phyloP scores from a whole-genome alignment of 2,329 filamentous ascomycete genomes.

The Talaromyces funiculosus region DNA sequence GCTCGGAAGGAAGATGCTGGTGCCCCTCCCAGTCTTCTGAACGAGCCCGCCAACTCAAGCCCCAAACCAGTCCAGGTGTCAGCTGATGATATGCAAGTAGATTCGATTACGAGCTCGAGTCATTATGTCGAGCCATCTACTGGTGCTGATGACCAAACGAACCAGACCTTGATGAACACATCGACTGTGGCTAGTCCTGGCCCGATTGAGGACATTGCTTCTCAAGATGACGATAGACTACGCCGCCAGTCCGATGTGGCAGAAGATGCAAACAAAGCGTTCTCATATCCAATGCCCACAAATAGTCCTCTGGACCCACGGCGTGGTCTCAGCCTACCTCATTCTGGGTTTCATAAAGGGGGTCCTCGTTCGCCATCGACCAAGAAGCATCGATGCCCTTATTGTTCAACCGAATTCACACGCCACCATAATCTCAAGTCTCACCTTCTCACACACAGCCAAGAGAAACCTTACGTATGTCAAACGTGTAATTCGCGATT shows the following conservation, averaged over 20 bases:
- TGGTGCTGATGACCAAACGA: conserved; percentile 44
- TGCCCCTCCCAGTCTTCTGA: conserved; percentile 32
- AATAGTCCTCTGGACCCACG: conserved; percentile 45
- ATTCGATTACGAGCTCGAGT: conserved; percentile 48
- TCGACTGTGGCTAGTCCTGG: conserved; percentile 45
- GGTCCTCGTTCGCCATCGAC: conserved; percentile 64
- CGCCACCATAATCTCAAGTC: conserved; percentile 97
- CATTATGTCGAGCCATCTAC: conserved; percentile 45
- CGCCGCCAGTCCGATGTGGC: conserved; percentile 29
- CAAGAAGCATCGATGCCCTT: conserved; percentile 95
- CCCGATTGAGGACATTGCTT: conserved; percentile 41
- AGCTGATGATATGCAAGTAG: conserved; percentile 41
- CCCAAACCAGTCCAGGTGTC: conserved; percentile 46
- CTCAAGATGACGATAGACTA: conserved; percentile 39
- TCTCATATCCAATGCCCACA: conserved; percentile 60
- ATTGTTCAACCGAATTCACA: conserved; percentile 94
- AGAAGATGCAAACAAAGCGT: conserved; percentile 47
- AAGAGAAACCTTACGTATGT: conserved; percentile 96
- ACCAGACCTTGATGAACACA: conserved; percentile 45
- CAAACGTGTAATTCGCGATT: conserved; percentile 91
- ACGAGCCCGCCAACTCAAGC: conserved; percentile 44
- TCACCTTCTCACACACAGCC: conserved; percentile 92
- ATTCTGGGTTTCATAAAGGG: conserved; percentile 50
- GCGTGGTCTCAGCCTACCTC: conserved; percentile 55
- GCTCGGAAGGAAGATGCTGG: conserved; percentile 24